Evolutionary conservation across 768 basidiomycete genomes (phyloP), one percentile per base, ranked within the genome.

Genomic region (Leccinum longicurvipes): DNA sequence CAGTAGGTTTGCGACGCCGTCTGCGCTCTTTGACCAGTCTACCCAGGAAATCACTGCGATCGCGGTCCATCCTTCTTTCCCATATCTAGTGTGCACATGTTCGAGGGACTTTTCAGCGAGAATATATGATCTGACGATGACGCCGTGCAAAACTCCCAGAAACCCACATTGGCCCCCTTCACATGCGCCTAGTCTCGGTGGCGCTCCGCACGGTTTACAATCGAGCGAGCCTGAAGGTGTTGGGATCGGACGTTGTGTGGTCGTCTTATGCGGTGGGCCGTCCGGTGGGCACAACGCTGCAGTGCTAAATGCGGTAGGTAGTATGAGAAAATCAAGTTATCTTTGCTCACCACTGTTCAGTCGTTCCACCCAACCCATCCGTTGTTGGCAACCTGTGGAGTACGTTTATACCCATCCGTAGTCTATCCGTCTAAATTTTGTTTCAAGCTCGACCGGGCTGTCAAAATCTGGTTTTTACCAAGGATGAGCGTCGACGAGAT

Each of bases 331-430:
- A 49, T 17, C 4, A 50, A 25, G 21, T 36, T 44, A 17, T 51
- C 45, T 24, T 51, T 47, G 29, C 56, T 60, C 21, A 54, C 27
- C 47, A 36, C 44, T 32, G 4, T 23, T 24, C 42, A 90, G 88
- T 81, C 84, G 25, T 92, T 91, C 69, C 87, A 91, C 66, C 77
- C 82, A 0, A 70, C 71, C 10, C 70, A 79, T 50, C 86, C 87
- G 4, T 60, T 91, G 15, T 76, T 92, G 50, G 89, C 88, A 10
- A 92, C 90, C 15, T 86, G 88, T 63, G 89, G 89, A 21, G 89
- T 91, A 67, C 56, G 84, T 73, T 6, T 12, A 25, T 49, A 15
- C 42, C 24, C 31, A 28, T 44, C 6, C 41, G 51, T 19, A 39
- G 41, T 45, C 14, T n/a, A 15, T 44, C 28, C 24, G 27, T 59